Evolutionary conservation across 1,284 basidiomycete species (phyloP), one percentile per base, ranked within the genome.

Genomic region (Baeospora myosura): DNA sequence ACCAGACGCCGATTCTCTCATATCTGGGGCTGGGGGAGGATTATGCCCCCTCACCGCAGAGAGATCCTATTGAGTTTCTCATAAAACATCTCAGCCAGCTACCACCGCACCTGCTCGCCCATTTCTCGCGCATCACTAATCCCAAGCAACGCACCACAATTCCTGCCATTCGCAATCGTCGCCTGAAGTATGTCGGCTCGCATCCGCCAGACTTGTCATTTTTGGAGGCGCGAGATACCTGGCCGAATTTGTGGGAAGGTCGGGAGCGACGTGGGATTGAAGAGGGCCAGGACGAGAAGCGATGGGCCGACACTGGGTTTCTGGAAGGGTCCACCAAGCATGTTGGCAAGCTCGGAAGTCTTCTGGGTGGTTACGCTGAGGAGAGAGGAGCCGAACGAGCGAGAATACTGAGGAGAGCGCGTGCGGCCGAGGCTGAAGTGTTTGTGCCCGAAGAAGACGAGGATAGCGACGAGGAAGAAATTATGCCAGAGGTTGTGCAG

Each of bases 341-440:
- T 49, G 71, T 88, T 12, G 82, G 81, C 28, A 85, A 83, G 49
- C 61, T 88, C 5, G 85, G 77, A 0, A 56, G 59, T 10, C 63
- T 89, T 8, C 60, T 89, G 4, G 76, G 72, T 2, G 75, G 69
- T 4, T 87, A 84, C 50, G 85, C 86, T 50, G 84, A 84, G 51
- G 85, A 87, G 55, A 68, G 86, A 46, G 77, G 77, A 55, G 74
- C 71, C 0, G 78, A 85, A 51, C 65, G 78, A 22, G 59, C 75
- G n/a, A 64, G 78, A 43, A 53, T 49, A 10, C 49, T 74, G 18
- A 67, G 76, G 44, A 62, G 73, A 42, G 61, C 64, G 29, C 60
- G 63, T 40, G 60, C 58, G 12, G 64, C 57, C n/a, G 61, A 57
- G 21, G 65, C 72, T 8, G n/a, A n/a, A n/a, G 70, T 69, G 5